Conservation (phyloP, 805 yeast genomes). For the Saturnispora gosingensis region DNA sequence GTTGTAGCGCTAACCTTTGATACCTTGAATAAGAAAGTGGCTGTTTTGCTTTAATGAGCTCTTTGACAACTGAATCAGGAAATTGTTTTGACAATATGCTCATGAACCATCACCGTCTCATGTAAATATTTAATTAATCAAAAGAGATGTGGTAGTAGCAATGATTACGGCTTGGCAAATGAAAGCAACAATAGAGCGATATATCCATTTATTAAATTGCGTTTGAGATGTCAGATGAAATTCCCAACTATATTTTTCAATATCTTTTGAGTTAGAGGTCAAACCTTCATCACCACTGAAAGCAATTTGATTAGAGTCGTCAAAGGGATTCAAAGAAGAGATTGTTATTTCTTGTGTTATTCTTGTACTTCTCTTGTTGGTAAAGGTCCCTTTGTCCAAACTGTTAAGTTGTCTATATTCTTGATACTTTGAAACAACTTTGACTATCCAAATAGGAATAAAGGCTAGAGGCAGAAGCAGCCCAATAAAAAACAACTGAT, state of each 20-base stretch:
- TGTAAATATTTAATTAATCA: background rate
- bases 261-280: background rate
- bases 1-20: background rate
- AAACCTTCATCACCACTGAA: background rate
- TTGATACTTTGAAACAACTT: background rate
- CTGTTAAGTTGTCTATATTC: background rate
- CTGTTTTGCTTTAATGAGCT: background rate
- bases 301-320: background rate
- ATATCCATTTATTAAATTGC: background rate
- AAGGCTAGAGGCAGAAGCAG: slow-evolving; percentile 5
- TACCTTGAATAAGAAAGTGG: background rate
- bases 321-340: background rate
- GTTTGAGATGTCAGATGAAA: background rate
- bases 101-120: background rate
- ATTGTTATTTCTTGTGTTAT: background rate
- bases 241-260: background rate
- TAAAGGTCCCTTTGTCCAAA: background rate
- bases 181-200: background rate
- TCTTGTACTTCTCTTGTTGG: background rate
- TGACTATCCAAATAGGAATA: slow-evolving; percentile 6
- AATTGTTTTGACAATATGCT: background rate
- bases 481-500: slow-evolving; percentile 11
- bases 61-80: slow-evolving; percentile 4
- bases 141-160: background rate
- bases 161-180: background rate